Conservation (phyloP, 257 asterid species). For the Anisodus tanguticus region DNA sequence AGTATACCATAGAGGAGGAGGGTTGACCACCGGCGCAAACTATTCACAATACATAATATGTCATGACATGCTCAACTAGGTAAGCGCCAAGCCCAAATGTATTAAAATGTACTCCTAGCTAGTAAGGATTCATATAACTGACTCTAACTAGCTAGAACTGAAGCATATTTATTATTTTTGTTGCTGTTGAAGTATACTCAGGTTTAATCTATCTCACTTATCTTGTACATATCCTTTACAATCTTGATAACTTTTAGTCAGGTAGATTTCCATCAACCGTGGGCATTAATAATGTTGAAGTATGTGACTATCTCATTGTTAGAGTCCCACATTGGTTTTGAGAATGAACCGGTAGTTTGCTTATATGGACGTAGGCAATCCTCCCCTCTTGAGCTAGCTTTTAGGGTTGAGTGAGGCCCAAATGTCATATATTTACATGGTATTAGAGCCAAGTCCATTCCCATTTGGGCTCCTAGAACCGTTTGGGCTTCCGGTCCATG, state of each 20-base stretch:
- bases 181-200: neutral
- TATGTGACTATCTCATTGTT: too few relatives aligned
- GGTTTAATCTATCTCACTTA: neutral
- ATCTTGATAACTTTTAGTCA: neutral
- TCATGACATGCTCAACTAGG: neutral
- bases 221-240: neutral
- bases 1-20: neutral
- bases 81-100: neutral
- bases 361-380: too few relatives aligned
- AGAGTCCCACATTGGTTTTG: too few relatives aligned
- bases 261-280: neutral
- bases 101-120: neutral
- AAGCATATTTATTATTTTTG: neutral
- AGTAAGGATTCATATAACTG: neutral
- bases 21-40: neutral
- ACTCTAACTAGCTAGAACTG: neutral
- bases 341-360: too few relatives aligned
- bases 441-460: too few relatives aligned
- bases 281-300: neutral
- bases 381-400: too few relatives aligned
- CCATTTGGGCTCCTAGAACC: too few relatives aligned
- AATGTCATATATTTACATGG: too few relatives aligned
- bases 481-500: too few relatives aligned
- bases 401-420: too few relatives aligned
- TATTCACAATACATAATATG: neutral